Conservation (phyloP, 2,329 filamentous ascomycete genomes). For the Mycosphaerelloides madeirae region DNA sequence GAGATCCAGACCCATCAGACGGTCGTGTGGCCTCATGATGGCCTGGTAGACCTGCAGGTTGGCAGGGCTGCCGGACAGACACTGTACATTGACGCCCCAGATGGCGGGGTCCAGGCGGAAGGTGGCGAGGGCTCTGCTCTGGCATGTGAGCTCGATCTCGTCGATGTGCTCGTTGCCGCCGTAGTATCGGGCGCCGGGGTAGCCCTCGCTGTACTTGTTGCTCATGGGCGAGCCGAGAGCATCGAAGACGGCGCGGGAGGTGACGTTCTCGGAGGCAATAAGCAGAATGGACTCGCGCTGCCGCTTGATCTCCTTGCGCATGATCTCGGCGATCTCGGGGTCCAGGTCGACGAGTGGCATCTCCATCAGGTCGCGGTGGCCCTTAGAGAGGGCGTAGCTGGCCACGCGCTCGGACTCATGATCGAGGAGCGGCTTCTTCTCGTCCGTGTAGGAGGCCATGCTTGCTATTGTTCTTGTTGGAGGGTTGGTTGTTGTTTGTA, state of each 20-base stretch:
- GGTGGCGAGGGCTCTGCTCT: slow-evolving; percentile 83
- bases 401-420: too few species aligned
- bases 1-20: slow-evolving; percentile 93
- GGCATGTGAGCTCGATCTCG: slow-evolving; percentile 90
- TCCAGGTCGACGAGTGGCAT: slow-evolving; percentile 87
- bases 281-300: slow-evolving; percentile 98
- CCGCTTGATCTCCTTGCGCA: slow-evolving; percentile 93
- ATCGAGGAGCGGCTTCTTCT: too few species aligned
- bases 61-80: slow-evolving; percentile 72
- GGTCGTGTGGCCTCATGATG: slow-evolving; percentile 90
- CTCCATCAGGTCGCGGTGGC: slow-evolving; percentile 80
- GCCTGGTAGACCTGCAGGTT: slow-evolving; percentile 98
- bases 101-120: slow-evolving; percentile 81
- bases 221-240: slow-evolving; percentile 88
- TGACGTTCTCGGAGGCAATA: slow-evolving; percentile 99
- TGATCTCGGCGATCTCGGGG: slow-evolving; percentile 91
- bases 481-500: neutral
- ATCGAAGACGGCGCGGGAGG: slow-evolving; percentile 95
- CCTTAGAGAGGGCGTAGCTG: slow-evolving; percentile 60
- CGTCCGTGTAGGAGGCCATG: slow-evolving; percentile 26
- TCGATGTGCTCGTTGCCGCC: slow-evolving; percentile 99
- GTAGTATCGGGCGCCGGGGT: slow-evolving; percentile 97
- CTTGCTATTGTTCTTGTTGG: neutral
- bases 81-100: slow-evolving; percentile 99
- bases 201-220: slow-evolving; percentile 98